Conservation (phyloP, 495 filamentous ascomycete species). For the Baudoinia panamericana region DNA sequence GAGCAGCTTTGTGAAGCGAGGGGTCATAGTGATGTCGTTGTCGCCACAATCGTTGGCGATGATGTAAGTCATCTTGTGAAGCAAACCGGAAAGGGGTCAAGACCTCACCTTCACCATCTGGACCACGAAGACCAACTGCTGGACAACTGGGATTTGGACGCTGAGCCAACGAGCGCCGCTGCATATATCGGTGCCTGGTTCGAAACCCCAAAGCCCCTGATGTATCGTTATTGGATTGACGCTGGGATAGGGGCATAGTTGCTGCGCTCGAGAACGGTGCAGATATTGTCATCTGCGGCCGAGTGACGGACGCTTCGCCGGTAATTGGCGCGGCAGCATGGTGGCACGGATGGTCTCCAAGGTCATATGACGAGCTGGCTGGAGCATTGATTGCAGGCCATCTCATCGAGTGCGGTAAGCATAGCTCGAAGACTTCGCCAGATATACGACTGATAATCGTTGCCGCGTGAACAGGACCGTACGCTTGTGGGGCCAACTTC, state of each 20-base stretch:
- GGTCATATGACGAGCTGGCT: slow-evolving; percentile 23
- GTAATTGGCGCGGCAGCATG: slow-evolving; percentile 26
- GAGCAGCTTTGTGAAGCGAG: too few species aligned
- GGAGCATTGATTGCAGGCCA: slow-evolving; percentile 24
- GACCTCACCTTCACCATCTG: too few species aligned
- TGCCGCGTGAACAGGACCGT: too few species aligned
- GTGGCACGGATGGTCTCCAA: slow-evolving; percentile 25
- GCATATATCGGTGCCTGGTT: too few species aligned
- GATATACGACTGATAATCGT: too few species aligned
- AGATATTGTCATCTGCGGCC: slow-evolving; percentile 25
- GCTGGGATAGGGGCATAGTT: slow-evolving; percentile 26
- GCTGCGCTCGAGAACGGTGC: slow-evolving; percentile 23
- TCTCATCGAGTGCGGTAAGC: slow-evolving; percentile 25
- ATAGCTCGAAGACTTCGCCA: slow-evolving; percentile 21
- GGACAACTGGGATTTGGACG: slow-evolving; percentile 18
- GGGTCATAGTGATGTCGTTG: too few species aligned
- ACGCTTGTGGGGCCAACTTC: too few species aligned
- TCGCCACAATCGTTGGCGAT: too few species aligned
- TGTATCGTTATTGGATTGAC: slow-evolving; percentile 21
- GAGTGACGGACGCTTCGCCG: slow-evolving; percentile 25
- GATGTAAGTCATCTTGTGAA: too few species aligned
- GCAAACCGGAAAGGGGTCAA: too few species aligned
- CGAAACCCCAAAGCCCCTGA: slow-evolving; percentile 22
- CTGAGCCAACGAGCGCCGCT: slow-evolving; percentile 22
- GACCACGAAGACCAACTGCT: too few species aligned